Evolutionary conservation across 2,329 filamentous ascomycete genomes (phyloP).

Genomic region (Aspergillus sp.): DNA sequence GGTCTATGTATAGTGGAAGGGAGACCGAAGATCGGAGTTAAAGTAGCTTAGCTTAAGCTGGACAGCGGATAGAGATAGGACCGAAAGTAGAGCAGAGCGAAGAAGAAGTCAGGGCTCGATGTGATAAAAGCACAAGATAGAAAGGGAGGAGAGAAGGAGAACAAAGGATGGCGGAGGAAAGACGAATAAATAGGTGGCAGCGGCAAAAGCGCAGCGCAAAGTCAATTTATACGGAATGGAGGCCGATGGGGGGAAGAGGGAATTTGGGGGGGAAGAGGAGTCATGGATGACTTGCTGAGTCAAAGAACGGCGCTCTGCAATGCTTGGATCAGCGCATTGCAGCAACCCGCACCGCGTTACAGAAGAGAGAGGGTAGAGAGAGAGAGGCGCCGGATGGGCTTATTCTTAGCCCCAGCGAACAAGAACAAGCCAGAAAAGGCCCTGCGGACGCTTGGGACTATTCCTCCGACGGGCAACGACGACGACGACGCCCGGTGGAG

Average conservation of each 20-base stretch:
- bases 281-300: slow-evolving; percentile 9
- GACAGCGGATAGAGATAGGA: background rate
- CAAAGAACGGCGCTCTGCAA: slow-evolving; percentile 4
- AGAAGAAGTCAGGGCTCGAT: background rate
- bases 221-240: slow-evolving; percentile 27
- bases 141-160: slow-evolving; percentile 6
- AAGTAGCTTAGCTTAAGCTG: background rate
- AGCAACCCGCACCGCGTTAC: background rate
- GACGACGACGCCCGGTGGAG: slow-evolving; percentile 7
- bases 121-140: background rate
- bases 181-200: slow-evolving; percentile 13
- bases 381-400: background rate
- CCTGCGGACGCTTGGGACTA: background rate
- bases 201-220: slow-evolving; percentile 23
- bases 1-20: slow-evolving; percentile 3
- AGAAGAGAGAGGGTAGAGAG: background rate
- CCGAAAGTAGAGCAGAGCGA: background rate
- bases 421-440: too few relatives aligned
- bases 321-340: background rate
- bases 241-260: background rate
- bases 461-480: background rate
- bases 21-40: background rate
- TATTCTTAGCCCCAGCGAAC: background rate
- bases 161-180: slow-evolving; percentile 10
- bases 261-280: background rate